Conservation (phyloP, 495 filamentous ascomycete species). For the Aspergillus bridgeri region DNA sequence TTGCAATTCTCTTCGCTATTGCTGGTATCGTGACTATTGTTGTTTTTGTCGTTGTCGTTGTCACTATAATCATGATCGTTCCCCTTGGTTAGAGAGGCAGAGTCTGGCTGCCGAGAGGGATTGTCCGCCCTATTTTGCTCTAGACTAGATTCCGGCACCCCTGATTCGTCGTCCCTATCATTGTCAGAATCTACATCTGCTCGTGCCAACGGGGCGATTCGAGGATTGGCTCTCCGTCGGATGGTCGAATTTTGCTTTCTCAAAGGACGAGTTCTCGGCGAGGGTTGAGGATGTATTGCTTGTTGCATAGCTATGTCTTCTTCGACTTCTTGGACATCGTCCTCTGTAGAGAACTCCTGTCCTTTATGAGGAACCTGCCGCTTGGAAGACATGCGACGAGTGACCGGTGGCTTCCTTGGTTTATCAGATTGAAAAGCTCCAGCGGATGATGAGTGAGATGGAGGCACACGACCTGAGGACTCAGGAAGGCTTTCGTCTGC, state of each 20-base stretch:
- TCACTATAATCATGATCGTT: constrained; percentile 20
- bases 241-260: constrained; percentile 60
- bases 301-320: constrained; percentile 42
- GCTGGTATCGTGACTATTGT: constrained; percentile 23
- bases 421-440: constrained; percentile 52
- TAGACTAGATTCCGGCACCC: constrained; percentile 31
- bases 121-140: constrained; percentile 21
- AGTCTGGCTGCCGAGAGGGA: constrained; percentile 25
- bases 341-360: constrained; percentile 90
- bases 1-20: constrained; percentile 23
- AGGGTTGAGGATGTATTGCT: constrained; percentile 29
- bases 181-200: constrained; percentile 53
- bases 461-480: constrained; percentile 22
- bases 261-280: constrained; percentile 38
- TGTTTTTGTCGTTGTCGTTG: constrained; percentile 53
- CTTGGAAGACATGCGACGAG: constrained; percentile 71
- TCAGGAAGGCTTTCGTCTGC: constrained; percentile 35
- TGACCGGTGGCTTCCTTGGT: constrained; percentile 67
- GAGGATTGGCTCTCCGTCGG: constrained; percentile 61
- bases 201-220: constrained; percentile 50
- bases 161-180: constrained; percentile 43
- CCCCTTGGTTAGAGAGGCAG: constrained; percentile 17
- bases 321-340: constrained; percentile 82
- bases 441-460: constrained; percentile 52
- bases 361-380: constrained; percentile 71